A percentile compares a stretch with the other conserved stretches of the same genome.
phyloP scores from a whole-genome alignment of 2,329 filamentous ascomycete species.

The Scorias spongiosa region DNA sequence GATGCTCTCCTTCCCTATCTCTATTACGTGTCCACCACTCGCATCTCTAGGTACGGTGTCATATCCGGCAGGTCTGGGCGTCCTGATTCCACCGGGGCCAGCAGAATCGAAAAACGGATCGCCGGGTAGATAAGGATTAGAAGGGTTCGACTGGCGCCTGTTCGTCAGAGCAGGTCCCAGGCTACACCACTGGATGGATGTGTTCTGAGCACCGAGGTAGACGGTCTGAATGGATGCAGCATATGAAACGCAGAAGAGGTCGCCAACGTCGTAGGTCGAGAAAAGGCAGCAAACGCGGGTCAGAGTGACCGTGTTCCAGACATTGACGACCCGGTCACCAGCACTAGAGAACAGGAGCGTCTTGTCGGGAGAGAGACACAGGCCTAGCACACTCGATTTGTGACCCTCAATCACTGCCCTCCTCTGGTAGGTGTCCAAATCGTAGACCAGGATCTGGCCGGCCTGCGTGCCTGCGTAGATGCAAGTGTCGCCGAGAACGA shows the following conservation, averaged over 20 bases:
- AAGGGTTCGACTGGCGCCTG: constrained; percentile 4
- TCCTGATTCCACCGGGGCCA: constrained; percentile 66
- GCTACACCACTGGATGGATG: constrained; percentile 82
- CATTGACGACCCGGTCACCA: constrained; percentile 84
- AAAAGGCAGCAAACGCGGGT: constrained; percentile 76
- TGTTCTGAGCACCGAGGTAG: constrained; percentile 88
- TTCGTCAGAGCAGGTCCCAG: constrained; percentile 33
- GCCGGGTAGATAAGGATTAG: constrained; percentile 43
- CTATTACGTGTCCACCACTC: constrained; percentile 51
- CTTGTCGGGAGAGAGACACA: constrained; percentile 63
- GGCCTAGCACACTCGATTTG: constrained; percentile 74
- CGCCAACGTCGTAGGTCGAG: constrained; percentile 84
- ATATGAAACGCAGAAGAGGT: constrained; percentile 90
- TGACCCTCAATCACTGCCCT: constrained; percentile 71
- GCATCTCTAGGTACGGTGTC: constrained; percentile 32
- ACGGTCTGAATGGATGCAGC: constrained; percentile 64
- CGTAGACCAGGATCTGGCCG: constrained; percentile 85
- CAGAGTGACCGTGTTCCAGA: constrained; percentile 71
- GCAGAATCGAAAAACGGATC: constrained; percentile 89
- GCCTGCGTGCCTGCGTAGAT: constrained; percentile 89
- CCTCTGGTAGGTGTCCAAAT: constrained; percentile 72
- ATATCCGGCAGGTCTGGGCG: constrained; percentile 52
- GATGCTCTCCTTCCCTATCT: constrained; percentile 69
- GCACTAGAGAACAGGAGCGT: constrained; percentile 78
- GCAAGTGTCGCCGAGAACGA: constrained; percentile 64